Conservation (phyloP, 1,284 basidiomycete genomes). For the Sparassis latifolia region DNA sequence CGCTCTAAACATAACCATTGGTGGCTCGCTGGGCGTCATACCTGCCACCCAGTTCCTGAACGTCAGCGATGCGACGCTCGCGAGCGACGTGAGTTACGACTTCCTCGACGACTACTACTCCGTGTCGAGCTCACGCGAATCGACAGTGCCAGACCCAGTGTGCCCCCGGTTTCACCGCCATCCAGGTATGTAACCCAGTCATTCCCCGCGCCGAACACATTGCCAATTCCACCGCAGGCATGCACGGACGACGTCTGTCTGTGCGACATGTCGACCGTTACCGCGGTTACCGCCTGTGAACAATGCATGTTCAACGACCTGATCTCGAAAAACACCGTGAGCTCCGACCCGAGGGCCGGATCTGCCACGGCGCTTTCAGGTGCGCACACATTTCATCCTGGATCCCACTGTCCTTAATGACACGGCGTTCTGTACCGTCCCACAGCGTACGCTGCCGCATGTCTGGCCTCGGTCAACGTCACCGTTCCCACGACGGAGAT, state of each 20-base stretch:
- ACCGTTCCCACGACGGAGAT: conserved; percentile 31
- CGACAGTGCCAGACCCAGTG: conserved; percentile 41
- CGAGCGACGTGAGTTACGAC: conserved; percentile 31
- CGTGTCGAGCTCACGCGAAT: not conserved
- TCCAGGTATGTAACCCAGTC: conserved; percentile 21
- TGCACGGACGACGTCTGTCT: conserved; percentile 41
- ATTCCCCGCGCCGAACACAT: not conserved
- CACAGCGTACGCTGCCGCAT: conserved; percentile 45
- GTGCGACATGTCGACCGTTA: conserved; percentile 37
- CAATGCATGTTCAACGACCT: conserved; percentile 57
- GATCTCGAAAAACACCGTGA: conserved; percentile 40
- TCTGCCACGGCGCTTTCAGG: conserved; percentile 46
- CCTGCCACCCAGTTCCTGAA: conserved; percentile 39
- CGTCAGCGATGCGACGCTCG: conserved; percentile 34
- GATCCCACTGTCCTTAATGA: too few species aligned
- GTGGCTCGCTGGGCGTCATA: conserved; percentile 29
- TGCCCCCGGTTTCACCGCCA: conserved; percentile 25
- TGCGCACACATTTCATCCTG: conserved; percentile 15
- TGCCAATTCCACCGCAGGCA: conserved; percentile 10
- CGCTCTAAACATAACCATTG: conserved; percentile 45
- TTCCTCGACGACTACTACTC: not conserved
- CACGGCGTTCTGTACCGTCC: not conserved
- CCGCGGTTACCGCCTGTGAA: conserved; percentile 43
- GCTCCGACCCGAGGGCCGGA: conserved; percentile 48
- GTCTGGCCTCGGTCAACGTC: conserved; percentile 28